Evolutionary conservation across 148 eudicot genomes (phyloP).

Genomic region (Bassia scoparia): DNA sequence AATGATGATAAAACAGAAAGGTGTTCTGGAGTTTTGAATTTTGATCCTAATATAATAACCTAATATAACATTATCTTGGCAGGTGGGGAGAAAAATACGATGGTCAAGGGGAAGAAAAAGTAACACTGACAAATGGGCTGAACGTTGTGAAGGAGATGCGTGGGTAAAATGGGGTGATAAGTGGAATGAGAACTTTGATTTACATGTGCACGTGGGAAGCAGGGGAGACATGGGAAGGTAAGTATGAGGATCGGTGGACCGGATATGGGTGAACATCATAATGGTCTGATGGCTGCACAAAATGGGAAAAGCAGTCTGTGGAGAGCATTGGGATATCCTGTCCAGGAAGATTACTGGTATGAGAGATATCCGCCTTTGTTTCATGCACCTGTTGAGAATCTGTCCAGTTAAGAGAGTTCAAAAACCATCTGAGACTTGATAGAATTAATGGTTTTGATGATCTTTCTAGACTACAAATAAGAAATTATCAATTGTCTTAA

Average conservation of each 20-base stretch:
- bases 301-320: constrained; percentile 80
- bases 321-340: constrained; percentile 96
- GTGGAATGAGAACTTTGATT: constrained; percentile 87
- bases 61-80: neutral
- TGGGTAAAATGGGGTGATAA: constrained; percentile 99
- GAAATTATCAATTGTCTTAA: too few species aligned
- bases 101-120: constrained; percentile 77
- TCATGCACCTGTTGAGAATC: constrained; percentile 68
- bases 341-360: constrained; percentile 76
- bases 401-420: constrained; percentile 62
- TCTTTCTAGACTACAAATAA: neutral
- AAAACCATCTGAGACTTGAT: constrained; percentile 48
- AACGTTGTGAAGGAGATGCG: constrained; percentile 69
- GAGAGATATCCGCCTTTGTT: constrained; percentile 73
- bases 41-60: neutral
- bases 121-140: constrained; percentile 98
- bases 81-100: constrained; percentile 99
- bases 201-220: constrained; percentile 59
- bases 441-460: neutral
- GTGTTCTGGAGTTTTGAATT: neutral
- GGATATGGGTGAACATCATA: constrained; percentile 90
- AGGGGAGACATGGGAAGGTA: constrained; percentile 96
- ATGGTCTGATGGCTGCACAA: constrained; percentile 93
- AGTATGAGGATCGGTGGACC: constrained; percentile 75
- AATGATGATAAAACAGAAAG: too few species aligned